A percentile compares a stretch with the other conserved stretches of the same genome.
phyloP scores from a whole-genome alignment of 2,329 filamentous ascomycete species.

The Trichophyton mentagrophytes region DNA sequence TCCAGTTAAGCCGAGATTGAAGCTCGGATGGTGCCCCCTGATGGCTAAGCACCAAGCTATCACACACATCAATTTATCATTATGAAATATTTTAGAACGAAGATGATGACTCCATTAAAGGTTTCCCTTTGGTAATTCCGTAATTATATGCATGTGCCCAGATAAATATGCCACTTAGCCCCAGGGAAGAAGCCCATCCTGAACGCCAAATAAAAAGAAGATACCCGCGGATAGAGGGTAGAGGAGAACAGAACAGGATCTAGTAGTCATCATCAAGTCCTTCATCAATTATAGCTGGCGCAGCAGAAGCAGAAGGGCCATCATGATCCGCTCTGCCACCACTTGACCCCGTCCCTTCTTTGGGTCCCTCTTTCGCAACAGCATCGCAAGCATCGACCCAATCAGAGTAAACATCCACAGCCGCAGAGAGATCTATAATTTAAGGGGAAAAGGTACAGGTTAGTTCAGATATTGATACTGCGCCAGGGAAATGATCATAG shows the following conservation, averaged over 20 bases:
- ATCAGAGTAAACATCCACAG: constrained; percentile 92
- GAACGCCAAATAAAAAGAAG: constrained; percentile 1
- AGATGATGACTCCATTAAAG: not conserved
- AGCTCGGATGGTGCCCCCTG: not conserved
- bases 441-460: not conserved
- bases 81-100: not conserved
- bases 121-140: not conserved
- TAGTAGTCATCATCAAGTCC: constrained; percentile 38
- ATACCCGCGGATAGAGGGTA: constrained; percentile 4
- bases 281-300: constrained; percentile 14
- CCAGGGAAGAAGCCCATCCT: not conserved
- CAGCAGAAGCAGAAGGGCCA: constrained; percentile 4
- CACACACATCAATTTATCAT: not conserved
- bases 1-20: not conserved
- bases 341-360: constrained; percentile 10
- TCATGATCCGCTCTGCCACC: constrained; percentile 1
- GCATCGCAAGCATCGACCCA: constrained; percentile 92
- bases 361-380: constrained; percentile 47
- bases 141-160: not conserved
- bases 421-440: constrained; percentile 62
- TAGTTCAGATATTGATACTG: not conserved
- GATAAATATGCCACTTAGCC: not conserved
- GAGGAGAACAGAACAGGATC: not conserved
- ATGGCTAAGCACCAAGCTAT: not conserved
- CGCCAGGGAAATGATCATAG: not conserved